These are phyloP conservation scores for Hygrophila difformis DNA, from an alignment of 257 asterid species.

Conservation along the genomic window DNA sequence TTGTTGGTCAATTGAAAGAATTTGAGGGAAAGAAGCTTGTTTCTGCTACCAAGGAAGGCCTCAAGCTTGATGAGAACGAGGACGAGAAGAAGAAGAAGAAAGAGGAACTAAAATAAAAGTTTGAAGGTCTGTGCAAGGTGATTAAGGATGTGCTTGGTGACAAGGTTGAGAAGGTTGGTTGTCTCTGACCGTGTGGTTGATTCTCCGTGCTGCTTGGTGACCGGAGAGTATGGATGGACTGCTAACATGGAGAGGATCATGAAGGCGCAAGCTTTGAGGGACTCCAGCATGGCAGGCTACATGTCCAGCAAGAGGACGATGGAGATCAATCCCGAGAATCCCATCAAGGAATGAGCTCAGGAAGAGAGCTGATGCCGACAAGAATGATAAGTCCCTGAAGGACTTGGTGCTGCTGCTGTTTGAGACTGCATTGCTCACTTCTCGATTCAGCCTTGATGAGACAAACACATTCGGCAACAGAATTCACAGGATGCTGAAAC, in stretches of 20 bases:
- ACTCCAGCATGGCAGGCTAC: constrained; percentile 64
- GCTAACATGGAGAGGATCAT: constrained; percentile 68
- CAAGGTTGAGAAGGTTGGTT: constrained; percentile 52
- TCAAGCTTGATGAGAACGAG: constrained; percentile 50
- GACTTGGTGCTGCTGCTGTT: constrained; percentile 53
- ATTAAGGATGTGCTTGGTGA: constrained; percentile 57
- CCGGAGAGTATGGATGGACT: constrained; percentile 61
- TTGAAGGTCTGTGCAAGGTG: constrained; percentile 55
- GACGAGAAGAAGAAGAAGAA: constrained; percentile 47
- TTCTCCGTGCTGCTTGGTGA: constrained; percentile 63
- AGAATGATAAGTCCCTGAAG: constrained; percentile 64
- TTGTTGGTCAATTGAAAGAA: constrained; percentile 50
- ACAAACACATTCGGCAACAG: constrained; percentile 69
- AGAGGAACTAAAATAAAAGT: constrained; percentile 34
- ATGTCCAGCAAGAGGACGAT: constrained; percentile 71
- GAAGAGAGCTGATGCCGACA: constrained; percentile 69
- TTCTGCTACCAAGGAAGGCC: constrained; percentile 57
- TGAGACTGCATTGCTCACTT: constrained; percentile 54
- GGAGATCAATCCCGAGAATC: constrained; percentile 64
- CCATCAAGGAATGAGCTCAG: constrained; percentile 66
- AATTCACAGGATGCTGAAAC: constrained; percentile 65
- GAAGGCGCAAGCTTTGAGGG: constrained; percentile 65
- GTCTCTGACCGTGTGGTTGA: constrained; percentile 63
- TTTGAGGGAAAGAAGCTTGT: constrained; percentile 53
- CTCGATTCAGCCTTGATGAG: constrained; percentile 65